These are phyloP conservation scores for Cyberlindnera bimundalis DNA, from an alignment of 805 yeast genomes.

Conservation along the genomic window DNA sequence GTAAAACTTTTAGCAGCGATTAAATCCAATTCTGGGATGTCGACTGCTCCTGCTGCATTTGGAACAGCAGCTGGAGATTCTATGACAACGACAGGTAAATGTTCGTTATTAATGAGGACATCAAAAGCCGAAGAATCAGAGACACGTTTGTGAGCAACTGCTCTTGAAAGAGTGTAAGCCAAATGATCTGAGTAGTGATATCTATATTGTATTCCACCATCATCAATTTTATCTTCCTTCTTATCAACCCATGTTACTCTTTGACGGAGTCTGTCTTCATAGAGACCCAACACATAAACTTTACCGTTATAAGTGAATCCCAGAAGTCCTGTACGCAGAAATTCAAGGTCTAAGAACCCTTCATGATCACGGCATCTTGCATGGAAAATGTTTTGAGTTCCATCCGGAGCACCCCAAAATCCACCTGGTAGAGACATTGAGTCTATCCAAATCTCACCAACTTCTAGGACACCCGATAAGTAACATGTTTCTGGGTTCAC, in stretches of 20 bases:
- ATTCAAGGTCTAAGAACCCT: slow-evolving; percentile 70
- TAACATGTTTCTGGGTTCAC: slow-evolving; percentile 90
- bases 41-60: slow-evolving; percentile 29
- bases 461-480: slow-evolving; percentile 68
- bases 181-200: slow-evolving; percentile 88
- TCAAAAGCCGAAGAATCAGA: slow-evolving; percentile 93
- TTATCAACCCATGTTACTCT: slow-evolving; percentile 64
- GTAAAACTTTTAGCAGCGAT: slow-evolving; percentile 45
- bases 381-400: slow-evolving; percentile 73
- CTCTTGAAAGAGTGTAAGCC: slow-evolving; percentile 77
- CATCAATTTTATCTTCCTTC: slow-evolving; percentile 24
- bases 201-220: slow-evolving; percentile 32
- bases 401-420: slow-evolving; percentile 67
- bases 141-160: slow-evolving; percentile 61
- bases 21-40: slow-evolving; percentile 42
- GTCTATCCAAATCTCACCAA: slow-evolving; percentile 98
- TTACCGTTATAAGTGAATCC: slow-evolving; percentile 89
- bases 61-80: slow-evolving; percentile 60
- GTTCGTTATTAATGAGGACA: slow-evolving; percentile 65
- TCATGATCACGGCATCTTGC: slow-evolving; percentile 74
- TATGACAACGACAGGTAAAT: slow-evolving; percentile 78
- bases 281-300: slow-evolving; percentile 81
- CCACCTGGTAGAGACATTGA: slow-evolving; percentile 90
- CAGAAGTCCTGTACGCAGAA: slow-evolving; percentile 83
- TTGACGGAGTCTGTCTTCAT: slow-evolving; percentile 89